Conservation (phyloP, 352 stramenopile genomes). For the Phytophthora ramorum region DNA sequence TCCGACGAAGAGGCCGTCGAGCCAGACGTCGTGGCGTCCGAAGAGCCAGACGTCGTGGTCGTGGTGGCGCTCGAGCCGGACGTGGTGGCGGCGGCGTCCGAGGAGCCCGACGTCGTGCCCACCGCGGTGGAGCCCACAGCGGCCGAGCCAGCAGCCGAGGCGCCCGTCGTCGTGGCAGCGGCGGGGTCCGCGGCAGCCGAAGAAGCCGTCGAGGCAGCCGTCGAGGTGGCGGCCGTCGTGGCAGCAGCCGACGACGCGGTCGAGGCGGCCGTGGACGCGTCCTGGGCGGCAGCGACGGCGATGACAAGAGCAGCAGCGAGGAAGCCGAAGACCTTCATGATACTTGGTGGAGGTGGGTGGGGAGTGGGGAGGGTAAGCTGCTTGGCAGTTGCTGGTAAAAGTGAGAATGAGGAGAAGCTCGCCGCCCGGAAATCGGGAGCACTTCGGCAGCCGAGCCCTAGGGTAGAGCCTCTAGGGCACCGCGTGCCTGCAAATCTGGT, state of each 20-base stretch:
- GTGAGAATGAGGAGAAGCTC: slow-evolving; percentile 35
- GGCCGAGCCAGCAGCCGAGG: slow-evolving; percentile 20
- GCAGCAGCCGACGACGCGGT: slow-evolving; percentile 17
- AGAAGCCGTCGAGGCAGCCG: background rate
- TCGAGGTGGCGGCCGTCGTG: slow-evolving; percentile 13
- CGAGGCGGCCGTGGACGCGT: slow-evolving; percentile 19
- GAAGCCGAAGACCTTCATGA: slow-evolving; percentile 54
- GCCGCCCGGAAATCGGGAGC: background rate
- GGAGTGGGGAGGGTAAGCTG: slow-evolving; percentile 29
- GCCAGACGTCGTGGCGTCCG: slow-evolving; percentile 17
- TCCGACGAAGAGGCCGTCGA: slow-evolving; percentile 19
- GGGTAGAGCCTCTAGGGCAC: background rate
- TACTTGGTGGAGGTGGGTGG: slow-evolving; percentile 26
- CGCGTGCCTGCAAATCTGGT: background rate
- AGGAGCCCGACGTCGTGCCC: slow-evolving; percentile 28
- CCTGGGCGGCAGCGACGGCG: slow-evolving; percentile 36
- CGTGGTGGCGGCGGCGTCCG: slow-evolving; percentile 13
- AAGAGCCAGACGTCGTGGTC: slow-evolving; percentile 20
- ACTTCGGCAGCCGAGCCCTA: background rate
- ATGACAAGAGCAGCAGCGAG: slow-evolving; percentile 51
- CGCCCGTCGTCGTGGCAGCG: slow-evolving; percentile 9
- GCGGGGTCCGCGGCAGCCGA: slow-evolving; percentile 1
- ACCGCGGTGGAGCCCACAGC: slow-evolving; percentile 28
- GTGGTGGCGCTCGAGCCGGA: slow-evolving; percentile 25
- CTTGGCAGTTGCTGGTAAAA: slow-evolving; percentile 52